Evolutionary conservation across 345 rosid species (phyloP), one percentile per base, ranked within the genome.

Genomic region (Passiflora organensis): DNA sequence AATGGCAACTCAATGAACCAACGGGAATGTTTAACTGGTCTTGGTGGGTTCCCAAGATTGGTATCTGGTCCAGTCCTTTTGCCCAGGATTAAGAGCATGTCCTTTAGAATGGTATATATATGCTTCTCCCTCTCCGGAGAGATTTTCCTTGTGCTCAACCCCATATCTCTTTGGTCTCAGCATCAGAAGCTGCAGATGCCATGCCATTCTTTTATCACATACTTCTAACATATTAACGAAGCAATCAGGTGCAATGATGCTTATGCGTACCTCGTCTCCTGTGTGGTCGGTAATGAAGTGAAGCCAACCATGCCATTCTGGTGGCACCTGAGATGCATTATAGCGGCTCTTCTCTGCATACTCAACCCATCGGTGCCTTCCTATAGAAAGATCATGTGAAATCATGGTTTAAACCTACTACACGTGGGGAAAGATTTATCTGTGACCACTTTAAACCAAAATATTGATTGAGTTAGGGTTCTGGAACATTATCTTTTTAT

Each of bases 251-350:
- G 55, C 48, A 62, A n/a, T n/a, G n/a, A n/a, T n/a, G n/a, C n/a
- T n/a, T n/a, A n/a, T n/a, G n/a, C 34, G 69, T 77, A 80, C 96
- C 87, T 93, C 89, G 49, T 93, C 99, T 45, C 99, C 96, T 6
- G 99, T 93, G 74, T 83, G 94, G 77, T 93, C 97, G 15, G 97
- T 93, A 64, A 93, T 67, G 72, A 45, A 72, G 67, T 93, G 99
- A 60, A 93, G 95, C 99, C 95, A 93, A 14, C 95, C 94, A n/a
- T 93, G 99, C 99, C 99, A 89, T 63, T 93, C 99, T 4, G 96
- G 63, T 61, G 99, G 99, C 60, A 93, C 96, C 78, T 89, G 96
- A 58, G 96, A 93, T 68, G 96, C 96, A 45, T 93, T 87, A 70
- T 89, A 93, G 34, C 94, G 91, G 57, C 67, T 66, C 72, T 86